These are phyloP conservation scores for Inga oerstediana DNA, from an alignment of 306 rosid genomes.

Conservation along the genomic window DNA sequence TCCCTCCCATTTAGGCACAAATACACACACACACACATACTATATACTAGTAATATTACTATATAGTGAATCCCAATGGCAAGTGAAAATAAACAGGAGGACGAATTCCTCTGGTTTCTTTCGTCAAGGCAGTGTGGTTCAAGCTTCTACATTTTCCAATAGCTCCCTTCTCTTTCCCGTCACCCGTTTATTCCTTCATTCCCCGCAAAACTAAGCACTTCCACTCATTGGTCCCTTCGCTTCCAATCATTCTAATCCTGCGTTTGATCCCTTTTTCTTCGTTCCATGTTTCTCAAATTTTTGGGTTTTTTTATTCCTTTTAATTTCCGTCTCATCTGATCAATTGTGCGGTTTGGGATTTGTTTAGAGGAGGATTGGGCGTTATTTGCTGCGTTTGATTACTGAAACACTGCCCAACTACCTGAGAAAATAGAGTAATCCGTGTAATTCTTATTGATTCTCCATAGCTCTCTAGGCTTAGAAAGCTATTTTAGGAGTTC, in stretches of 20 bases:
- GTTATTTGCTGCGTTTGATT: slow-evolving; percentile 32
- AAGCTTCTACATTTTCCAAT: slow-evolving; percentile 19
- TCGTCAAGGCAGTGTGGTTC: slow-evolving; percentile 28
- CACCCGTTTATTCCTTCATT: slow-evolving; percentile 52
- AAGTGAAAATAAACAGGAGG: neutral
- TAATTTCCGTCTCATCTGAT: slow-evolving; percentile 18
- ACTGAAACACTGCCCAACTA: slow-evolving; percentile 28
- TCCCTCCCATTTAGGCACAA: neutral
- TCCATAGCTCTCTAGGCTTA: neutral
- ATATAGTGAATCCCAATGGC: slow-evolving; percentile 9
- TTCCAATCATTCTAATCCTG: slow-evolving; percentile 35
- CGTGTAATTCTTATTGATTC: slow-evolving; percentile 12
- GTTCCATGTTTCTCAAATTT: slow-evolving; percentile 23
- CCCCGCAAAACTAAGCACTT: slow-evolving; percentile 40
- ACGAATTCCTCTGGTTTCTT: slow-evolving; percentile 8
- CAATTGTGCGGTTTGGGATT: slow-evolving; percentile 12
- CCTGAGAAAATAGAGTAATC: slow-evolving; percentile 27
- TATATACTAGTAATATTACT: neutral
- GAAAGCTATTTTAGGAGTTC: neutral
- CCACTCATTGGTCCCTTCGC: slow-evolving; percentile 33
- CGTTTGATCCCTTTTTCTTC: slow-evolving; percentile 30
- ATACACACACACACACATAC: neutral
- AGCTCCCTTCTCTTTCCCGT: slow-evolving; percentile 34
- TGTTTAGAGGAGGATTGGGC: slow-evolving; percentile 8
- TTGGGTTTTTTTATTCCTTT: neutral